A percentile compares a stretch with the other conserved stretches of the same genome.
Conservation (phyloP, 228 moss, liverwort and hornwort genomes). For the Sphagnum magellanicum region DNA sequence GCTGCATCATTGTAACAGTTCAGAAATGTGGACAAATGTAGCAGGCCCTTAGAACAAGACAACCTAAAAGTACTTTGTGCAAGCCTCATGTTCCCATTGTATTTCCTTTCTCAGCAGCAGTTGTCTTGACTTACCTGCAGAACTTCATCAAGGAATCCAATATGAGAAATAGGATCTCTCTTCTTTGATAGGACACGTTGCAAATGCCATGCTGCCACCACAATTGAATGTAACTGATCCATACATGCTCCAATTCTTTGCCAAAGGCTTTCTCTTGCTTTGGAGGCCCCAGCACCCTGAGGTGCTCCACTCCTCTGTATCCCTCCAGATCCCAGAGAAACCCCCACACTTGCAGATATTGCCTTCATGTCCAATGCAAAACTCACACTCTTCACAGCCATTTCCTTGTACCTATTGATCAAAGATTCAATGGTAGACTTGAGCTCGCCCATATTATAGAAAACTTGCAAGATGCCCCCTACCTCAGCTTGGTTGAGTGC, state of each 20-base stretch:
- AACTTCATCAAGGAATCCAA: slow-evolving; percentile 84
- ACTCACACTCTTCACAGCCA: slow-evolving; percentile 76
- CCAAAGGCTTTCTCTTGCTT: slow-evolving; percentile 95
- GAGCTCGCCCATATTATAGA: slow-evolving; percentile 95
- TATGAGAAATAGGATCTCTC: slow-evolving; percentile 88
- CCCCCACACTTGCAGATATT: slow-evolving; percentile 83
- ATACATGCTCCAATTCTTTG: slow-evolving; percentile 79
- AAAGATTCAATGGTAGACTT: slow-evolving; percentile 78
- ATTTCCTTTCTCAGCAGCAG: too few species aligned
- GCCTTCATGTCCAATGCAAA: slow-evolving; percentile 96
- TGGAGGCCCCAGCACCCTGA: slow-evolving; percentile 50
- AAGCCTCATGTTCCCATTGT: too few species aligned
- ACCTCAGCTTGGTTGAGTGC: slow-evolving; percentile 93
- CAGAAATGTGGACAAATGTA: too few species aligned
- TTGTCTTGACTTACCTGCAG: slow-evolving; percentile 33
- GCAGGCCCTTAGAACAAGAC: too few species aligned
- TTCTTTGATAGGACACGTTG: slow-evolving; percentile 95
- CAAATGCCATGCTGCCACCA: slow-evolving; percentile 94
- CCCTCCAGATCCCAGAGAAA: slow-evolving; percentile 66
- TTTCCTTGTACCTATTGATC: slow-evolving; percentile 76
- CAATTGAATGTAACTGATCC: slow-evolving; percentile 73
- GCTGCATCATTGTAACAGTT: too few species aligned
- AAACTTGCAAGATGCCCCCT: slow-evolving; percentile 89
- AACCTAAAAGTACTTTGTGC: too few species aligned
- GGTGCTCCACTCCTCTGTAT: slow-evolving; percentile 75